Percentiles rank a stretch among this genome's conserved stretches.
Conservation (phyloP, 2,329 filamentous ascomycete species). For the Trematosphaeria pertusa region DNA sequence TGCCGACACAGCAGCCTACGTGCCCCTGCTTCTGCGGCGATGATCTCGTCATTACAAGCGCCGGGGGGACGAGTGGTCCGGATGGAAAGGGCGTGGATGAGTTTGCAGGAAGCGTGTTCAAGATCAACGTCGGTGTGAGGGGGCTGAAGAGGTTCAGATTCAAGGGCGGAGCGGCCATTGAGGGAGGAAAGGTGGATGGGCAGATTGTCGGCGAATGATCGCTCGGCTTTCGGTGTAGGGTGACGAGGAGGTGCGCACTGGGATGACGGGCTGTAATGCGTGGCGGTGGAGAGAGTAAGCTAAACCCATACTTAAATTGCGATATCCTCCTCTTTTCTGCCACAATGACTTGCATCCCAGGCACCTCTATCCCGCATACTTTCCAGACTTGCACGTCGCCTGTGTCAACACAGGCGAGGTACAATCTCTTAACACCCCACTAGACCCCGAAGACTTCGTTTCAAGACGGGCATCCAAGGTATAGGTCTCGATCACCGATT, state of each 20-base stretch:
- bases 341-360: no score
- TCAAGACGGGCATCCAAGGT: no score
- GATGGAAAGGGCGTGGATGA: slow-evolving; percentile 70
- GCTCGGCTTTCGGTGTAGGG: no score
- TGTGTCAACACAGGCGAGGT: no score
- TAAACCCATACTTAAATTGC: background rate
- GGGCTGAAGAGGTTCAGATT: slow-evolving; percentile 57
- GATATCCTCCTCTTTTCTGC: background rate
- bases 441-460: no score
- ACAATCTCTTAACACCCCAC: no score
- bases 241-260: background rate
- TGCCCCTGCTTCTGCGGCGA: slow-evolving; percentile 81
- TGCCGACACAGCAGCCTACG: slow-evolving; percentile 81
- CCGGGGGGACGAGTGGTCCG: slow-evolving; percentile 50
- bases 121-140: slow-evolving; percentile 75
- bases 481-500: no score
- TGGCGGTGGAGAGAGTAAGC: background rate
- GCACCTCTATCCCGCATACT: no score
- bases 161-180: slow-evolving; percentile 37
- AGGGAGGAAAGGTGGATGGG: slow-evolving; percentile 39
- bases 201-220: slow-evolving; percentile 33
- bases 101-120: slow-evolving; percentile 75
- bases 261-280: background rate
- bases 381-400: no score
- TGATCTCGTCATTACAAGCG: slow-evolving; percentile 80